phyloP scores from a whole-genome alignment of 2,329 filamentous ascomycete genomes.

The Scytalidium sp. region DNA sequence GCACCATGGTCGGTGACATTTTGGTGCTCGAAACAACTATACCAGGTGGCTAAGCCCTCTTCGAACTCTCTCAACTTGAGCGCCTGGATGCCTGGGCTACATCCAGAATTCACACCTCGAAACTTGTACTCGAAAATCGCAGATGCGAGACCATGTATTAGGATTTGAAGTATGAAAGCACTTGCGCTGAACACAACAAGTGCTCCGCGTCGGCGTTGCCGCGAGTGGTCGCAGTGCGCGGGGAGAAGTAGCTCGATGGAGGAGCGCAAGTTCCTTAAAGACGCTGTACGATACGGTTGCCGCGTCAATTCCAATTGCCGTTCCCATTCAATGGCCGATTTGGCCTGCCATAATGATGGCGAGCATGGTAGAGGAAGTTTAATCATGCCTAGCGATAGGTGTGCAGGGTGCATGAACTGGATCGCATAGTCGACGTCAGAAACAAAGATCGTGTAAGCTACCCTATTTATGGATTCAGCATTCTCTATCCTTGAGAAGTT shows the following conservation, averaged over 20 bases:
- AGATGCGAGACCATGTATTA: slow-evolving; percentile 18
- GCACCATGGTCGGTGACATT: slow-evolving; percentile 10
- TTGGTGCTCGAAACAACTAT: slow-evolving; percentile 12
- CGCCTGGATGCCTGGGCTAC: slow-evolving; percentile 5
- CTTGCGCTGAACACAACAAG: slow-evolving; percentile 14
- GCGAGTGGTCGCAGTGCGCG: slow-evolving; percentile 10
- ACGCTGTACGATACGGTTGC: neutral
- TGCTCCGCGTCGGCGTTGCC: slow-evolving; percentile 11
- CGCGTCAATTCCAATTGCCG: slow-evolving; percentile 7
- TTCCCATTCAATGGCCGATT: slow-evolving; percentile 15
- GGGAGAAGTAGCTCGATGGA: slow-evolving; percentile 18
- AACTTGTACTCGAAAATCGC: slow-evolving; percentile 19
- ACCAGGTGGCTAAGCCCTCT: slow-evolving; percentile 14
- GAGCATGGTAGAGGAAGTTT: slow-evolving; percentile 19
- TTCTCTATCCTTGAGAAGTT: neutral
- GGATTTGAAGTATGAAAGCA: slow-evolving; percentile 15
- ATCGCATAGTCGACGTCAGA: slow-evolving; percentile 20
- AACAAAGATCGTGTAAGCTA: slow-evolving; percentile 20
- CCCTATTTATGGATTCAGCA: slow-evolving; percentile 4
- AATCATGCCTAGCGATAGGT: slow-evolving; percentile 18
- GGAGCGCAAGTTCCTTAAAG: slow-evolving; percentile 12
- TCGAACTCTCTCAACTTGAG: slow-evolving; percentile 17
- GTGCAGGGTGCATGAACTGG: slow-evolving; percentile 19
- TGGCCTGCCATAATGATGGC: slow-evolving; percentile 18
- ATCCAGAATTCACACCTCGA: slow-evolving; percentile 13